phyloP scores from a whole-genome alignment of 192 early-diverging fungal species.

The Backusella sp. region DNA sequence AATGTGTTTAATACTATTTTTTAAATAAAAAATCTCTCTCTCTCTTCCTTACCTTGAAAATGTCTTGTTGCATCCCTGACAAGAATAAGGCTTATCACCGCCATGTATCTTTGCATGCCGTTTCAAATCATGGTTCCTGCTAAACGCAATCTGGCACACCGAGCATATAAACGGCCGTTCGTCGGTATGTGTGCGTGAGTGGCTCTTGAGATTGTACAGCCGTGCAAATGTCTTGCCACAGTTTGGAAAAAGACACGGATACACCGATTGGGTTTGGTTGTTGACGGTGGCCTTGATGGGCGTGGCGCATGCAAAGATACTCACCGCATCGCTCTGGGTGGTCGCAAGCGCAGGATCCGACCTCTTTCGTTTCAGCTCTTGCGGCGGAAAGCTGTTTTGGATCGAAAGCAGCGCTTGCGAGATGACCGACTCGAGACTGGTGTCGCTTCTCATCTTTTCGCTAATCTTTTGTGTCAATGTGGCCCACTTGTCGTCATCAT shows the following conservation, averaged over 20 bases:
- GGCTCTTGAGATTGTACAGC: conserved; percentile 87
- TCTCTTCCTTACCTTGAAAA: conserved; percentile 67
- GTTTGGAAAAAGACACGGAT: conserved; percentile 63
- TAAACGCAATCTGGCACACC: conserved; percentile 48
- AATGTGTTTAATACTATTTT: neutral
- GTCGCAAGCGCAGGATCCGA: conserved; percentile 25
- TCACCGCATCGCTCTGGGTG: conserved; percentile 28
- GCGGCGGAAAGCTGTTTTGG: no score
- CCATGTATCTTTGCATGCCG: conserved; percentile 76
- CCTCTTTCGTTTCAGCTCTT: conserved; percentile 16
- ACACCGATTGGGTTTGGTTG: conserved; percentile 33
- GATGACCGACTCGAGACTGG: conserved; percentile 14
- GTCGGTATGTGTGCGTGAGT: conserved; percentile 79
- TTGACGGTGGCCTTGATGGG: conserved; percentile 31
- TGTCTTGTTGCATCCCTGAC: conserved; percentile 68
- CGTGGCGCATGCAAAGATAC: conserved; percentile 31
- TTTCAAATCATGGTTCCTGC: conserved; percentile 74
- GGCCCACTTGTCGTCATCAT: conserved; percentile 23
- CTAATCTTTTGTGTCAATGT: conserved; percentile 34
- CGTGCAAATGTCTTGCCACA: conserved; percentile 87
- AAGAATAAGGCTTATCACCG: conserved; percentile 74
- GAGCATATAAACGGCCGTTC: conserved; percentile 70
- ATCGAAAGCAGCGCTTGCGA: conserved; percentile 22
- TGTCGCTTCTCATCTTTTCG: conserved; percentile 23
- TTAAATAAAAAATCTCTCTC: no score